Percentiles rank a stretch among this genome's conserved stretches.
Evolutionary conservation across 208 protist genomes (phyloP).

Genomic region (Leishmania mexicana): DNA sequence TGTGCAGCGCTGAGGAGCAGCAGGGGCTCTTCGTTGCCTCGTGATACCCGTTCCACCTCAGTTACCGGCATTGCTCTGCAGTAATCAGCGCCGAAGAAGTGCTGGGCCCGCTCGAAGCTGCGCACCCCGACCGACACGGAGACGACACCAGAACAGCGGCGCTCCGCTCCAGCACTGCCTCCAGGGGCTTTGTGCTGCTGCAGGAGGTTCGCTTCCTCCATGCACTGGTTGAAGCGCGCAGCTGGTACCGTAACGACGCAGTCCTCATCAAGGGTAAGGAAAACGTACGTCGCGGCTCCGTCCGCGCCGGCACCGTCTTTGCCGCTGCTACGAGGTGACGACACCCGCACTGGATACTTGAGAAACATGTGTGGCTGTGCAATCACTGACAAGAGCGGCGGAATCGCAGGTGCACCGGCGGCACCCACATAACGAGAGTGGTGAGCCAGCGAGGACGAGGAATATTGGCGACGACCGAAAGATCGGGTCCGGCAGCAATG

Average conservation of each 20-base stretch:
- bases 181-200: background rate
- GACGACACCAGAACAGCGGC: background rate
- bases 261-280: constrained; percentile 50
- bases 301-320: background rate
- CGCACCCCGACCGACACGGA: constrained; percentile 28
- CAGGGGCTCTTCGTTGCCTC: constrained; percentile 54
- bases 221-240: constrained; percentile 26
- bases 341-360: constrained; percentile 34
- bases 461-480: background rate
- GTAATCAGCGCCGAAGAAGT: constrained; percentile 42
- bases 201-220: constrained; percentile 18
- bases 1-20: constrained; percentile 23
- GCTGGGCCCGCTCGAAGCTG: constrained; percentile 30
- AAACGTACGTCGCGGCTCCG: constrained; percentile 47
- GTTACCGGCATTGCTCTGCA: constrained; percentile 39
- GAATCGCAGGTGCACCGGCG: background rate
- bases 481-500: background rate
- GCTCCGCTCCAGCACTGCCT: background rate
- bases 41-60: constrained; percentile 47
- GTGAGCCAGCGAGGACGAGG: background rate
- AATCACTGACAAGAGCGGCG: constrained; percentile 21
- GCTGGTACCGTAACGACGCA: constrained; percentile 54
- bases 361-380: constrained; percentile 48
- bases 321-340: background rate
- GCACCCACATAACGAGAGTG: background rate